These are phyloP conservation scores for Coniferiporia weirii DNA, from an alignment of 1,284 basidiomycete species.

Conservation along the genomic window DNA sequence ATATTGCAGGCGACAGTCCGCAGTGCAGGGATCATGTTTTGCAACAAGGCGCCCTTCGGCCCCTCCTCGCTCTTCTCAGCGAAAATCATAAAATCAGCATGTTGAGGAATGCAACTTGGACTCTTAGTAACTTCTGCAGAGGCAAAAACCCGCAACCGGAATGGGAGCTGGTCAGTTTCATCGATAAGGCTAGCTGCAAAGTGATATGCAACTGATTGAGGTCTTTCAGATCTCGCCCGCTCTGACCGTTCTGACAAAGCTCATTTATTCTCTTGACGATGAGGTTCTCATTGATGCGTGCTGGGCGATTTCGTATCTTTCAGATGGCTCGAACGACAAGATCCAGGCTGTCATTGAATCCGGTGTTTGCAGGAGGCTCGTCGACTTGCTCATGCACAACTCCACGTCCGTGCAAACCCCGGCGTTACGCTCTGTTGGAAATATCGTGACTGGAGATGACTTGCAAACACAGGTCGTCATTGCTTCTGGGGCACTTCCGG, in stretches of 20 bases:
- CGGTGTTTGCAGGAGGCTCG: conserved; percentile 94
- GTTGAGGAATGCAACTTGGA: conserved; percentile 98
- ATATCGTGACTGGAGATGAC: conserved; percentile 98
- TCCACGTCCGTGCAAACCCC: conserved; percentile 99
- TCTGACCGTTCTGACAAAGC: conserved; percentile 91
- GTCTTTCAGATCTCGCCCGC: conserved; percentile 85
- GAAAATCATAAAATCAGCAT: conserved; percentile 95
- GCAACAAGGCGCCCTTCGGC: conserved; percentile 70
- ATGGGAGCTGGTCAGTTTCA: conserved; percentile 75
- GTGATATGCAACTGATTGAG: conserved; percentile 56
- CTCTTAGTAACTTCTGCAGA: conserved; percentile 95
- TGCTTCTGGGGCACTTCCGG: conserved; percentile 91
- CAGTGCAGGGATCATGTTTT: conserved; percentile 90
- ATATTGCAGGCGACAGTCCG: conserved; percentile 95
- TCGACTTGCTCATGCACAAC: conserved; percentile 95
- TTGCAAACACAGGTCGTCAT: conserved; percentile 98
- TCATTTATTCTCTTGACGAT: conserved; percentile 99
- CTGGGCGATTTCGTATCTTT: conserved; percentile 99
- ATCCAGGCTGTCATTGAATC: conserved; percentile 99
- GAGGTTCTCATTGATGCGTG: conserved; percentile 99
- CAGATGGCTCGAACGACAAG: conserved; percentile 99
- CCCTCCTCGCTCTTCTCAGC: conserved; percentile 66
- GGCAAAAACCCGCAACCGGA: conserved; percentile 95
- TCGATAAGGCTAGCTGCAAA: not conserved
- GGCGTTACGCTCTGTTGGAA: conserved; percentile 94